A percentile compares a stretch with the other conserved stretches of the same genome.
phyloP scores from a whole-genome alignment of 2,329 filamentous ascomycete species.

The Aspergillus pseudotamarii region DNA sequence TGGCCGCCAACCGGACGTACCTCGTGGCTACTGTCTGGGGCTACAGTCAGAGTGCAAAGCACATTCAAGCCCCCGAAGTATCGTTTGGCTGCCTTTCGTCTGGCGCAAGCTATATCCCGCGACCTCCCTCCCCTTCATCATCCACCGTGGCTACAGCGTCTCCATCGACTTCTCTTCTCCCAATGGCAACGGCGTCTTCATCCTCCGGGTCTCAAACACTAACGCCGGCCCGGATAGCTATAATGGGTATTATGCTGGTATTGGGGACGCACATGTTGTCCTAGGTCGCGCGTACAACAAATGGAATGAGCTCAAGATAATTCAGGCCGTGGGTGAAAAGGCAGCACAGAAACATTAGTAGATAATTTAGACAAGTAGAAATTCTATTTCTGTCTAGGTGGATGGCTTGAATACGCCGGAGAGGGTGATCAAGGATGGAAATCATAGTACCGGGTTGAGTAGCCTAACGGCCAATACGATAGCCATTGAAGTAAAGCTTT shows the following conservation, averaged over 20 bases:
- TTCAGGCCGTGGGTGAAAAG: neutral
- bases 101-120: neutral
- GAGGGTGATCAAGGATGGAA: too few relatives aligned
- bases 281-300: neutral
- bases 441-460: too few relatives aligned
- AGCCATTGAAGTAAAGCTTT: too few relatives aligned
- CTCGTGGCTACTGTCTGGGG: neutral
- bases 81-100: neutral
- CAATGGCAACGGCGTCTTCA: neutral
- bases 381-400: neutral
- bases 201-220: neutral
- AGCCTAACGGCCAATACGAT: too few relatives aligned
- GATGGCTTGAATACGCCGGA: neutral
- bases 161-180: too few relatives aligned
- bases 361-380: neutral
- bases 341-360: neutral
- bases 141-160: neutral
- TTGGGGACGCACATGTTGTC: neutral
- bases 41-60: neutral
- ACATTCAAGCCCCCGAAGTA: neutral
- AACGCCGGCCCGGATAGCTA: neutral
- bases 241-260: neutral
- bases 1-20: neutral
- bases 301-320: neutral
- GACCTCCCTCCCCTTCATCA: neutral